Conservation (phyloP, 169 alveolate species). For the Babesia ovata region DNA sequence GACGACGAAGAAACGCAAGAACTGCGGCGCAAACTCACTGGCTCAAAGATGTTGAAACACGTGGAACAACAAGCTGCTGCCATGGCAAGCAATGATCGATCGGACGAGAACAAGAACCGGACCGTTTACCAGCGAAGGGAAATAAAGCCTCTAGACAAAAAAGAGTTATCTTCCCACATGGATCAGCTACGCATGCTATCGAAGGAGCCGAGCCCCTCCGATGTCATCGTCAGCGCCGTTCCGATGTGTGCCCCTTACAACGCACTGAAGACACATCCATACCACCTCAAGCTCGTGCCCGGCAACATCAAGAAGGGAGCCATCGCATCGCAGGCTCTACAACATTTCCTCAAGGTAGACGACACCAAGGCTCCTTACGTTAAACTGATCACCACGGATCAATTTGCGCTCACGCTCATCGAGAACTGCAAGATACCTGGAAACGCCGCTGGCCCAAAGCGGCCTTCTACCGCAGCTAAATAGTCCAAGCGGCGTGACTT, state of each 20-base stretch:
- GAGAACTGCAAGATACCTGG: slow-evolving; percentile 68
- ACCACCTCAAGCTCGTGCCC: slow-evolving; percentile 70
- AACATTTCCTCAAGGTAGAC: slow-evolving; percentile 61
- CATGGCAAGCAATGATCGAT: neutral
- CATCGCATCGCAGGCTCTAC: slow-evolving; percentile 70
- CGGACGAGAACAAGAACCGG: slow-evolving; percentile 8
- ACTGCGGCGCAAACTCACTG: slow-evolving; percentile 50
- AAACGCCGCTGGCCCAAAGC: neutral
- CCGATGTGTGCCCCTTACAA: slow-evolving; percentile 71
- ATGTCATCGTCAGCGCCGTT: slow-evolving; percentile 48
- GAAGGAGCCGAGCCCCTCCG: slow-evolving; percentile 40
- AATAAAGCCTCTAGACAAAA: slow-evolving; percentile 49
- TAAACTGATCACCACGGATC: slow-evolving; percentile 65
- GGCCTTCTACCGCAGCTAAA: neutral
- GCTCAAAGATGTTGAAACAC: slow-evolving; percentile 37
- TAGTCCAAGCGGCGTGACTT: too few species aligned
- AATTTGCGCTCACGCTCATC: slow-evolving; percentile 59
- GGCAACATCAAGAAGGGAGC: slow-evolving; percentile 78
- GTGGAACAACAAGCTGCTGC: slow-evolving; percentile 3
- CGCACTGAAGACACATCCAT: slow-evolving; percentile 40
- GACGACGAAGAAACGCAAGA: slow-evolving; percentile 70
- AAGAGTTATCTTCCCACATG: slow-evolving; percentile 59
- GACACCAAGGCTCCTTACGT: slow-evolving; percentile 33
- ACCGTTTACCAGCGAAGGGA: slow-evolving; percentile 15
- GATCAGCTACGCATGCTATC: slow-evolving; percentile 44